A percentile compares a stretch with the other conserved stretches of the same genome.
Evolutionary conservation across 83 land plant genomes (phyloP).

Genomic region (Thuja plicata): DNA sequence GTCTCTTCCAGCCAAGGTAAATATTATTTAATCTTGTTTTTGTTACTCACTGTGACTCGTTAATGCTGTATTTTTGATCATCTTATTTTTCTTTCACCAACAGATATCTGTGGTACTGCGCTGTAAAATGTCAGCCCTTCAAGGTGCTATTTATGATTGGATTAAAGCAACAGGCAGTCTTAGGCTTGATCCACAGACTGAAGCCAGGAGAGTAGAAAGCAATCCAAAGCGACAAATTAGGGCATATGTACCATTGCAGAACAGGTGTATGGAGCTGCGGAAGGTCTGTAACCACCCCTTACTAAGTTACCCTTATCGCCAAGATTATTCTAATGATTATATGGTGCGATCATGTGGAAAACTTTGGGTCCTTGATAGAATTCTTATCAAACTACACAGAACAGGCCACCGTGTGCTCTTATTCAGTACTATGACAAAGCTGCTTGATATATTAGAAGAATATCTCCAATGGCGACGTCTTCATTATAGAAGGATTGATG

Average conservation of each 20-base stretch:
- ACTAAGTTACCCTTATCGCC: conserved; percentile 84
- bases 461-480: conserved; percentile 93
- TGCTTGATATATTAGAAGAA: conserved; percentile 96
- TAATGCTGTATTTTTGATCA: background rate
- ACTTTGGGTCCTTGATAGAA: conserved; percentile 94
- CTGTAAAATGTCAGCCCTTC: conserved; percentile 95
- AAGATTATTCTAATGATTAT: conserved; percentile 70
- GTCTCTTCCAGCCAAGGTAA: conserved; percentile 96
- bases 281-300: conserved; percentile 97
- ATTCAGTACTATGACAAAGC: conserved; percentile 99
- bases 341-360: conserved; percentile 93
- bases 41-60: background rate
- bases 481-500: conserved; percentile 92
- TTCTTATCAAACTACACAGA: conserved; percentile 88
- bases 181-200: conserved; percentile 93
- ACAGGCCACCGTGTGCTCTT: conserved; percentile 97
- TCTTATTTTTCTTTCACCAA: background rate
- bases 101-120: conserved; percentile 92
- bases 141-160: conserved; percentile 98
- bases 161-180: conserved; percentile 95
- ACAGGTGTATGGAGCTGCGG: conserved; percentile 98
- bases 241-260: conserved; percentile 82
- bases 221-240: conserved; percentile 80
- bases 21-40: background rate
- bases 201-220: conserved; percentile 63